Percentiles rank a stretch among this genome's conserved stretches.
phyloP scores from a whole-genome alignment of 495 filamentous ascomycete species.

The Saxispiralis lemnorum region DNA sequence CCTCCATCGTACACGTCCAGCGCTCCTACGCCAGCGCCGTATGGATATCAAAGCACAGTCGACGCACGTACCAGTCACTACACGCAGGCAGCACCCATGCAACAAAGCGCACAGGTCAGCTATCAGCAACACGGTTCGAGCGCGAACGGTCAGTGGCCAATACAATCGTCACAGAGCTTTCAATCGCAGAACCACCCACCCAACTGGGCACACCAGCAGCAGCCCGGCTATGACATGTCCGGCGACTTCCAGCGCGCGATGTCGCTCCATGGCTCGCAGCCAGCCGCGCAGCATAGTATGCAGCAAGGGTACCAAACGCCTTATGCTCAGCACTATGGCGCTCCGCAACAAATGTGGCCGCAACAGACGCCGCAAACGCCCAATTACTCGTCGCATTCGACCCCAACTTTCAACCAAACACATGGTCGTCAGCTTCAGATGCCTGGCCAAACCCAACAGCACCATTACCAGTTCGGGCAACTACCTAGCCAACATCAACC shows the following conservation, averaged over 20 bases:
- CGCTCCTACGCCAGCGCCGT: neutral
- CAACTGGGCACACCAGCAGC: slow-evolving; percentile 2
- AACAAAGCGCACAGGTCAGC: neutral
- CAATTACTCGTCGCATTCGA: slow-evolving; percentile 10
- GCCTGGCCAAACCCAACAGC: slow-evolving; percentile 22
- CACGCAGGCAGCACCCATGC: neutral
- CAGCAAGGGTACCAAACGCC: slow-evolving; percentile 13
- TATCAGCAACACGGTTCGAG: neutral
- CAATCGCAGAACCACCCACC: neutral
- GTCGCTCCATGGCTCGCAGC: slow-evolving; percentile 17
- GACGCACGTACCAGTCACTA: neutral
- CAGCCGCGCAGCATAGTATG: slow-evolving; percentile 16
- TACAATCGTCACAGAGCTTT: neutral
- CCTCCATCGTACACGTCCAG: slow-evolving; percentile 19
- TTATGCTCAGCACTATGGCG: slow-evolving; percentile 16
- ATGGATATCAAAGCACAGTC: neutral
- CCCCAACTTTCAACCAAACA: neutral
- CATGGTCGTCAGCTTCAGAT: slow-evolving; percentile 1
- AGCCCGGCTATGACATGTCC: slow-evolving; percentile 19
- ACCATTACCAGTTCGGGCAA: slow-evolving; percentile 57
- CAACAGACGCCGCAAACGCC: slow-evolving; percentile 14
- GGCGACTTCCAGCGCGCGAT: slow-evolving; percentile 22
- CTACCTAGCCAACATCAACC: slow-evolving; percentile 51
- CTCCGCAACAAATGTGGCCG: slow-evolving; percentile 15
- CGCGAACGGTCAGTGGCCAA: slow-evolving; percentile 1